Percentiles rank a stretch among this genome's conserved stretches.
Evolutionary conservation across 352 stramenopile species (phyloP).

Genomic region (Phytophthora ohioensis): DNA sequence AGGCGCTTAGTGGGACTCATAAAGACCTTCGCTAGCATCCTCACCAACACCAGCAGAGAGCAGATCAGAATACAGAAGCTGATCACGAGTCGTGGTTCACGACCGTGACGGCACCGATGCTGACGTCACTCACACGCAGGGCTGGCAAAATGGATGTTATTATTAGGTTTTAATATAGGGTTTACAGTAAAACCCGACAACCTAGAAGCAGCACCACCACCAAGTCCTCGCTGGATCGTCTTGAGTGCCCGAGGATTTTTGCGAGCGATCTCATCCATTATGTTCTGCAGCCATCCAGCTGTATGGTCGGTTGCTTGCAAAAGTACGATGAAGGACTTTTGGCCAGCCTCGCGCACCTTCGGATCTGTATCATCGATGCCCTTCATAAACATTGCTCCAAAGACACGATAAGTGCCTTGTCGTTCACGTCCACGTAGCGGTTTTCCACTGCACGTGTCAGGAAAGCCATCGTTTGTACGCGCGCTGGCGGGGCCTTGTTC

Average conservation of each 20-base stretch:
- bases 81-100: slow-evolving; percentile 21
- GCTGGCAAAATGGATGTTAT: too few relatives aligned
- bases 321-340: slow-evolving; percentile 70
- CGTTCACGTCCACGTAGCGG: slow-evolving; percentile 63
- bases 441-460: slow-evolving; percentile 78
- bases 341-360: slow-evolving; percentile 78
- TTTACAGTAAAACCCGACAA: too few relatives aligned
- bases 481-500: slow-evolving; percentile 84
- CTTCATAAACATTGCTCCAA: slow-evolving; percentile 67
- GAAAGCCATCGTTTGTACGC: slow-evolving; percentile 81
- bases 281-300: slow-evolving; percentile 58
- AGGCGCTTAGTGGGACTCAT: slow-evolving; percentile 85
- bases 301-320: slow-evolving; percentile 64
- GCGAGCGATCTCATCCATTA: slow-evolving; percentile 69
- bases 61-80: slow-evolving; percentile 59
- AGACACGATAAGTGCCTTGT: slow-evolving; percentile 71
- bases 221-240: slow-evolving; percentile 64
- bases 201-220: slow-evolving; percentile 25
- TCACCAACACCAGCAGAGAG: slow-evolving; percentile 56
- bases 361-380: slow-evolving; percentile 83
- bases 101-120: slow-evolving; percentile 56
- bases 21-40: slow-evolving; percentile 73
- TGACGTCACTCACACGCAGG: slow-evolving; percentile 43
- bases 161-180: too few relatives aligned
- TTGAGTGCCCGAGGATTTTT: slow-evolving; percentile 84